Conservation (phyloP, 306 rosid genomes). For the Dalbergia cultrata region DNA sequence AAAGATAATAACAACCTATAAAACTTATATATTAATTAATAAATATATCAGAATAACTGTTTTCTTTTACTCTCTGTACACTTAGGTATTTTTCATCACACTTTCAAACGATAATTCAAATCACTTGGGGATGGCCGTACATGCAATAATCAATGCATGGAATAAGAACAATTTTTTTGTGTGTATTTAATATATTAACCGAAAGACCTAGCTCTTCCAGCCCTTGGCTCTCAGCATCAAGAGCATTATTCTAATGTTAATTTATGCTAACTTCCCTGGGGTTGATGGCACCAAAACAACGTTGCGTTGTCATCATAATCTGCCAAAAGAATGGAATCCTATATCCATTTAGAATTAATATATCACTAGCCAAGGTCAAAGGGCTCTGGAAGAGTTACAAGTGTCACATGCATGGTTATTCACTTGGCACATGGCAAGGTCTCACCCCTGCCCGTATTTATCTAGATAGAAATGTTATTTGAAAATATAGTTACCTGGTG, state of each 20-base stretch:
- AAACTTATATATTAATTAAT: no score
- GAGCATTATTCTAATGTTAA: conserved; percentile 37
- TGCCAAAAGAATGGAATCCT: conserved; percentile 46
- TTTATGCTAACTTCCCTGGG: conserved; percentile 46
- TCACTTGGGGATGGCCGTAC: conserved; percentile 48
- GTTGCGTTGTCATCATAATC: conserved; percentile 53
- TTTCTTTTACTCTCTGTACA: no score
- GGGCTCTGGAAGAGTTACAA: conserved; percentile 39
- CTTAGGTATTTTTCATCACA: no score
- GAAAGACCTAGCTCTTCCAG: conserved; percentile 58
- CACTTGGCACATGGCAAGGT: conserved; percentile 14
- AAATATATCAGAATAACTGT: no score
- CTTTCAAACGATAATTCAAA: conserved; percentile 50
- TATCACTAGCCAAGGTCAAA: conserved; percentile 49
- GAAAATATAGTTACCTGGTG: no score
- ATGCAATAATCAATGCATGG: conserved; percentile 48
- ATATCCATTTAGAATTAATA: conserved; percentile 44
- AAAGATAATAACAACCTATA: no score
- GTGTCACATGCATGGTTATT: conserved; percentile 37
- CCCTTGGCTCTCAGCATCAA: conserved; percentile 59
- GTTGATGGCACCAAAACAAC: conserved; percentile 47
- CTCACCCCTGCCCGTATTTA: conserved; percentile 8
- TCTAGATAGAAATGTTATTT: background rate
- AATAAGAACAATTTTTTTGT: conserved; percentile 58
- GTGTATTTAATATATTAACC: conserved; percentile 27